phyloP scores from a whole-genome alignment of 352 stramenopile species.

The Globisporangium solare region DNA sequence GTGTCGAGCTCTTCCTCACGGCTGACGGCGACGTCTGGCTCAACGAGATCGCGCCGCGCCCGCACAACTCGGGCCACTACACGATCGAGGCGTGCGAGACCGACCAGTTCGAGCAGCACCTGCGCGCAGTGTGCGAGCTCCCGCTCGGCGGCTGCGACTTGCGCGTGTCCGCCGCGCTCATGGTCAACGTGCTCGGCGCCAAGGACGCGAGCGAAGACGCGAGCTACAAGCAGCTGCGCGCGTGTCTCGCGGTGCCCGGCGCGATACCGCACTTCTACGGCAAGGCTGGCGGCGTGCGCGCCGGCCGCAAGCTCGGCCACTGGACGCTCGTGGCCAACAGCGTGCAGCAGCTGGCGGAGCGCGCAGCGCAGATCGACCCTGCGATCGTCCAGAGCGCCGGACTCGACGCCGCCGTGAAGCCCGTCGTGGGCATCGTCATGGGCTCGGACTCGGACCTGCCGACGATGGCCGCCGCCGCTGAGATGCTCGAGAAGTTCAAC shows the following conservation, averaged over 20 bases:
- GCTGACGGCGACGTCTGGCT: constrained; percentile 85
- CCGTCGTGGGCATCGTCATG: constrained; percentile 89
- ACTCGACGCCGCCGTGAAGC: constrained; percentile 20
- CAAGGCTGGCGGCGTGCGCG: constrained; percentile 81
- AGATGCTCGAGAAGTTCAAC: constrained; percentile 94
- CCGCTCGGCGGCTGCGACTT: constrained; percentile 92
- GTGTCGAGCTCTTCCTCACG: constrained; percentile 97
- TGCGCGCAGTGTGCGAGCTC: constrained; percentile 92
- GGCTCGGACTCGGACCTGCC: constrained; percentile 96
- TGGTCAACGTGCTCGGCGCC: constrained; percentile 91
- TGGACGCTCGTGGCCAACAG: constrained; percentile 93
- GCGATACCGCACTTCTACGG: constrained; percentile 96
- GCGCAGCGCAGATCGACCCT: constrained; percentile 52
- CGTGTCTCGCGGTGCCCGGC: constrained; percentile 66
- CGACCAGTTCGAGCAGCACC: constrained; percentile 98
- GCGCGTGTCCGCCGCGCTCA: constrained; percentile 84
- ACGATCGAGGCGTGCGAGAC: constrained; percentile 97
- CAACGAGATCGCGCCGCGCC: constrained; percentile 96
- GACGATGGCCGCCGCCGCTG: constrained; percentile 93
- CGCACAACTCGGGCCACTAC: constrained; percentile 99
- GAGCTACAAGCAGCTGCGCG: constrained; percentile 66
- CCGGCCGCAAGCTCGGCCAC: constrained; percentile 96
- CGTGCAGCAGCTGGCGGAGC: constrained; percentile 74
- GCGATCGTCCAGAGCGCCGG: constrained; percentile 36
- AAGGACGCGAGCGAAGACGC: constrained; percentile 65